These are phyloP conservation scores for Mycena indigotica DNA, from an alignment of 768 basidiomycete species.

Conservation along the genomic window DNA sequence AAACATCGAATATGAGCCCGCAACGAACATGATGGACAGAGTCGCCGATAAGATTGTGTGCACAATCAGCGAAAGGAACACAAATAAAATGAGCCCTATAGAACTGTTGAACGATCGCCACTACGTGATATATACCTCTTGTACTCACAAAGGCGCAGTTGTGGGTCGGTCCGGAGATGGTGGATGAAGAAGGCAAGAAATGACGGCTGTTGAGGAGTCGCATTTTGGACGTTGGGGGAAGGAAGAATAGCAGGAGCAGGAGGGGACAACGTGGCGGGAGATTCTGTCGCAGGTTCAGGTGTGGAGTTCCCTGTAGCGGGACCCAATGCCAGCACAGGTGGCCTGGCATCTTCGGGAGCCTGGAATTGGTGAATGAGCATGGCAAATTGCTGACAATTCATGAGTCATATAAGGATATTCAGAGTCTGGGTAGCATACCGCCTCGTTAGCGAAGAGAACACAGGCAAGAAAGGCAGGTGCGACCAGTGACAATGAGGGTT, in stretches of 20 bases:
- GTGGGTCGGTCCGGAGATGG: conserved; percentile 68
- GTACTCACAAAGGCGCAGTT: conserved; percentile 67
- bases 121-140: neutral
- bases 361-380: conserved; percentile 82
- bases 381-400: conserved; percentile 87
- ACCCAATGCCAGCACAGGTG: conserved; percentile 22
- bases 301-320: conserved; percentile 16
- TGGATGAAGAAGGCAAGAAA: conserved; percentile 57
- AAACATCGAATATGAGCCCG: conserved; percentile 70
- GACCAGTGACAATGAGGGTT: conserved; percentile 77
- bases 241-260: conserved; percentile 4
- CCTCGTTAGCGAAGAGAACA: conserved; percentile 78
- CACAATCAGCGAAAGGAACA: conserved; percentile 73
- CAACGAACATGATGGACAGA: conserved; percentile 66
- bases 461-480: conserved; percentile 86
- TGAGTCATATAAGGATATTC: too few species aligned
- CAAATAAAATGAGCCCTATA: conserved; percentile 65
- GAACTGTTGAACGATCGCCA: conserved; percentile 12
- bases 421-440: too few species aligned
- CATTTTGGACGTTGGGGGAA: conserved; percentile 18
- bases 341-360: conserved; percentile 62
- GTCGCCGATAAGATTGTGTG: conserved; percentile 71
- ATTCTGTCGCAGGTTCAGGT: conserved; percentile 3
- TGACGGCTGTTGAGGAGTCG: conserved; percentile 31
- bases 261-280: neutral